Conservation (phyloP, 2,329 filamentous ascomycete species). For the Diaporthe velutina region DNA sequence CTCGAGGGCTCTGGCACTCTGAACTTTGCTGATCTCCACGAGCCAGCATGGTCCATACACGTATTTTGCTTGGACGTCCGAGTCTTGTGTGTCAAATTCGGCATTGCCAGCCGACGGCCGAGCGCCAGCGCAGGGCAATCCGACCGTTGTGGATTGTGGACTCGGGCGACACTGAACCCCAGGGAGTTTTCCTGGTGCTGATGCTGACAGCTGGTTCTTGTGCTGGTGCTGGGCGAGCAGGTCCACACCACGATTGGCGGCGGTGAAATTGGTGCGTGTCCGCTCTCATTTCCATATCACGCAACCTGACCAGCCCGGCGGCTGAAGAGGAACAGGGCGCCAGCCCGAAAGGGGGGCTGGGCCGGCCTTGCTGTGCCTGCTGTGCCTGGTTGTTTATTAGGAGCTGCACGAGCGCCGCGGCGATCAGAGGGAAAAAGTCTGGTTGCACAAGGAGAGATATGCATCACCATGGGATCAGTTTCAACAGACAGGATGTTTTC, state of each 20-base stretch:
- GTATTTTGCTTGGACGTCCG: not conserved
- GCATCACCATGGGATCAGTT: constrained; percentile 26
- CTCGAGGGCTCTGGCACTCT: constrained; percentile 16
- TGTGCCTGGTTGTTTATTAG: constrained; percentile 9
- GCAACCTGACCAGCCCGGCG: constrained; percentile 26
- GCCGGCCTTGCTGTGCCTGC: constrained; percentile 4
- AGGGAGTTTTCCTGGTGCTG: constrained; percentile 18
- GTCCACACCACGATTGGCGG: constrained; percentile 34
- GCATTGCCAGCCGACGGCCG: constrained; percentile 24
- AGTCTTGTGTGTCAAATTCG: constrained; percentile 14
- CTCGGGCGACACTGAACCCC: not conserved
- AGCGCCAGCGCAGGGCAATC: constrained; percentile 9
- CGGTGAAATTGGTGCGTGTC: constrained; percentile 36
- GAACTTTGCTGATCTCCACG: constrained; percentile 14
- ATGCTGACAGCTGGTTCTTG: no score
- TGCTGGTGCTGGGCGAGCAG: not conserved
- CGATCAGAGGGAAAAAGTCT: constrained; percentile 13
- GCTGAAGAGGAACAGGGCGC: constrained; percentile 30
- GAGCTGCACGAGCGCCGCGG: constrained; percentile 24
- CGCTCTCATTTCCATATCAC: constrained; percentile 40
- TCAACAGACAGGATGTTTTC: constrained; percentile 9
- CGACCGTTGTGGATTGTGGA: constrained; percentile 8
- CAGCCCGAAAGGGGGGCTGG: constrained; percentile 25
- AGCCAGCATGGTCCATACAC: constrained; percentile 13
- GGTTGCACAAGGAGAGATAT: constrained; percentile 12